Evolutionary conservation across 2,329 filamentous ascomycete species (phyloP).

Genomic region (Meredithiella fracta): DNA sequence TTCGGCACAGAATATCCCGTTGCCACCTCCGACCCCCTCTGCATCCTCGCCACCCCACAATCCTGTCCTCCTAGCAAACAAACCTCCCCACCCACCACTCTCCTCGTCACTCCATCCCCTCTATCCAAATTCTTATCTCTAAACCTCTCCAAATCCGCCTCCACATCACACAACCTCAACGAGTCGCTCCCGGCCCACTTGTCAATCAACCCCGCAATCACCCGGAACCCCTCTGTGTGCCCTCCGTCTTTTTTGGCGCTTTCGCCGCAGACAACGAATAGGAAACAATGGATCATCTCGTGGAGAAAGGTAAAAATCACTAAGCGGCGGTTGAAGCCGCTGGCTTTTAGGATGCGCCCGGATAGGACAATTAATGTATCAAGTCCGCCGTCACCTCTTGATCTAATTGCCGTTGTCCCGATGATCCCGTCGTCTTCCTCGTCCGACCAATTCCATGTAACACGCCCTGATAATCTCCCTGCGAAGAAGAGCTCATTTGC

Average conservation of each 20-base stretch:
- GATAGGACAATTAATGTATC: conserved; percentile 49
- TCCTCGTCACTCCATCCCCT: neutral
- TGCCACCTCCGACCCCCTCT: too few species aligned
- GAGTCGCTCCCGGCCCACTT: conserved; percentile 40
- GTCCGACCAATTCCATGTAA: conserved; percentile 46
- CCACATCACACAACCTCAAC: conserved; percentile 41
- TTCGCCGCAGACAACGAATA: conserved; percentile 46
- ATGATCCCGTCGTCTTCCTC: conserved; percentile 36
- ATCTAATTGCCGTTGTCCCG: conserved; percentile 44
- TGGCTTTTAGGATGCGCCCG: conserved; percentile 38
- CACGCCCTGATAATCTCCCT: conserved; percentile 37
- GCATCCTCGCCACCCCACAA: too few species aligned
- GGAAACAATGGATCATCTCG: conserved; percentile 50
- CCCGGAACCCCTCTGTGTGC: conserved; percentile 42
- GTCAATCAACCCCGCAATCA: conserved; percentile 44
- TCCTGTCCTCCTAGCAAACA: neutral
- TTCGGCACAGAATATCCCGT: too few species aligned
- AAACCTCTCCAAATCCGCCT: conserved; percentile 33
- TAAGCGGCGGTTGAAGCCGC: conserved; percentile 40
- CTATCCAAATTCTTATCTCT: neutral
- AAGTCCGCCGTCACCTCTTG: conserved; percentile 30
- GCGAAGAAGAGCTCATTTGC: conserved; percentile 48
- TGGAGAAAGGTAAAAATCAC: conserved; percentile 50
- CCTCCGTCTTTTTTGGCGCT: conserved; percentile 38
- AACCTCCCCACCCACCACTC: neutral